A percentile compares a stretch with the other conserved stretches of the same genome.
phyloP scores from a whole-genome alignment of 108 stramenopile genomes.

The Bacterosira constricta region DNA sequence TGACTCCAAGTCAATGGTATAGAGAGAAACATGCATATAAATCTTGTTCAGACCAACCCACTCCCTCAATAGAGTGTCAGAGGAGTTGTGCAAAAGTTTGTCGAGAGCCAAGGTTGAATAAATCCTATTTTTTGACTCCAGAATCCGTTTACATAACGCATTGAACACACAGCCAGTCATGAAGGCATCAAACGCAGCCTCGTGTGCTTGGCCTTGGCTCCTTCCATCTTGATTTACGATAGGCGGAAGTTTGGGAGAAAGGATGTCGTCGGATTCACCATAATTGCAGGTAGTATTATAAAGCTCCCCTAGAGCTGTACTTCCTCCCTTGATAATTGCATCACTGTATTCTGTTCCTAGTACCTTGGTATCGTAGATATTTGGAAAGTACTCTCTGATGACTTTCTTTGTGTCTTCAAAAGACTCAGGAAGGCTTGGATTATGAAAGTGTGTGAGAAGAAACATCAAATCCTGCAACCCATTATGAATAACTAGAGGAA shows the following conservation, averaged over 20 bases:
- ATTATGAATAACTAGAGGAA: constrained; percentile 86
- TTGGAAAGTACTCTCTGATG: constrained; percentile 70
- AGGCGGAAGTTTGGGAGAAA: background rate
- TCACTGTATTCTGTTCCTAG: constrained; percentile 64
- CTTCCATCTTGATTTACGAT: constrained; percentile 33
- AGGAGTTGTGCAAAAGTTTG: constrained; percentile 31
- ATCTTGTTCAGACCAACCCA: constrained; percentile 70
- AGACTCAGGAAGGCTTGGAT: constrained; percentile 50
- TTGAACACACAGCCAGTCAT: constrained; percentile 67
- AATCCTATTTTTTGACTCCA: constrained; percentile 16
- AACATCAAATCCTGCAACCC: constrained; percentile 85
- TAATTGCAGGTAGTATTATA: constrained; percentile 31
- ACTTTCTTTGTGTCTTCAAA: constrained; percentile 67
- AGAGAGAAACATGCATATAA: constrained; percentile 64
- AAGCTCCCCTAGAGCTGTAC: constrained; percentile 50
- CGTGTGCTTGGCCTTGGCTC: constrained; percentile 56
- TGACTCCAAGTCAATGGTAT: constrained; percentile 78
- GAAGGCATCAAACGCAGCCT: constrained; percentile 80
- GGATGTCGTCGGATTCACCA: constrained; percentile 7
- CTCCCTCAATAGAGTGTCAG: constrained; percentile 28
- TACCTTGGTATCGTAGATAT: constrained; percentile 78
- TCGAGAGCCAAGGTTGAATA: constrained; percentile 11
- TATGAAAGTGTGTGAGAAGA: constrained; percentile 79
- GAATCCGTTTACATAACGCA: constrained; percentile 22
- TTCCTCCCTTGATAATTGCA: constrained; percentile 52